A percentile compares a stretch with the other conserved stretches of the same genome.
phyloP scores from a whole-genome alignment of 1,139 yeast species.

The Pichia sp. region DNA sequence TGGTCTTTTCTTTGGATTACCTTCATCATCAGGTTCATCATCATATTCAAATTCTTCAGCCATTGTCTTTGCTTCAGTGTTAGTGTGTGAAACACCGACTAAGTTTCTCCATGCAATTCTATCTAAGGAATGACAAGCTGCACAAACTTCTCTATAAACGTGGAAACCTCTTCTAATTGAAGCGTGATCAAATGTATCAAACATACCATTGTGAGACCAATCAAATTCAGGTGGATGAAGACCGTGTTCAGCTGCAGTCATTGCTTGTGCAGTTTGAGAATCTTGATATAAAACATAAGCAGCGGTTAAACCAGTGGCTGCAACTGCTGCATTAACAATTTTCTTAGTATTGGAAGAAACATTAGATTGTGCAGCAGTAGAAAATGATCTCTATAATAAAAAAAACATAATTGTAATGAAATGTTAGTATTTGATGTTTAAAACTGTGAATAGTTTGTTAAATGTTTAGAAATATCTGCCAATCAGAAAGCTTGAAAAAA shows the following conservation, averaged over 20 bases:
- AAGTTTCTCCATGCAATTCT: slow-evolving; percentile 98
- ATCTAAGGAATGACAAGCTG: slow-evolving; percentile 95
- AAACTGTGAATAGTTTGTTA: not conserved
- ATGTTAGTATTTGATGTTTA: slow-evolving; percentile 13
- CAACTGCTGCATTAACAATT: slow-evolving; percentile 57
- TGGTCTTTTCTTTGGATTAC: slow-evolving; percentile 95
- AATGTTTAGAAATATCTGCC: slow-evolving; percentile 12
- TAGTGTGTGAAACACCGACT: slow-evolving; percentile 94
- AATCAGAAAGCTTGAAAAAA: slow-evolving; percentile 23
- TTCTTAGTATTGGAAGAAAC: slow-evolving; percentile 46
- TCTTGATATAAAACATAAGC: slow-evolving; percentile 74
- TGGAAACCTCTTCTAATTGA: slow-evolving; percentile 98
- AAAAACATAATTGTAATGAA: not conserved
- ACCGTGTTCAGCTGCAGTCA: slow-evolving; percentile 99
- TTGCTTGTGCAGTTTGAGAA: slow-evolving; percentile 81
- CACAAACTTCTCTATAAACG: slow-evolving; percentile 98
- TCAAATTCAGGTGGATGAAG: slow-evolving; percentile 88
- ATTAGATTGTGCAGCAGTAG: slow-evolving; percentile 29
- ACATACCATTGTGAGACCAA: slow-evolving; percentile 94
- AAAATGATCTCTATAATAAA: slow-evolving; percentile 25
- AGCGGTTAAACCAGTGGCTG: slow-evolving; percentile 63
- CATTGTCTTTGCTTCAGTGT: slow-evolving; percentile 85
- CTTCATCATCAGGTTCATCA: slow-evolving; percentile 99
- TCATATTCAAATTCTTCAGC: slow-evolving; percentile 97
- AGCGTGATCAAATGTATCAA: slow-evolving; percentile 90